Evolutionary conservation across 495 filamentous ascomycete species (phyloP), one percentile per base, ranked within the genome.

Genomic region (Podospora conica): DNA sequence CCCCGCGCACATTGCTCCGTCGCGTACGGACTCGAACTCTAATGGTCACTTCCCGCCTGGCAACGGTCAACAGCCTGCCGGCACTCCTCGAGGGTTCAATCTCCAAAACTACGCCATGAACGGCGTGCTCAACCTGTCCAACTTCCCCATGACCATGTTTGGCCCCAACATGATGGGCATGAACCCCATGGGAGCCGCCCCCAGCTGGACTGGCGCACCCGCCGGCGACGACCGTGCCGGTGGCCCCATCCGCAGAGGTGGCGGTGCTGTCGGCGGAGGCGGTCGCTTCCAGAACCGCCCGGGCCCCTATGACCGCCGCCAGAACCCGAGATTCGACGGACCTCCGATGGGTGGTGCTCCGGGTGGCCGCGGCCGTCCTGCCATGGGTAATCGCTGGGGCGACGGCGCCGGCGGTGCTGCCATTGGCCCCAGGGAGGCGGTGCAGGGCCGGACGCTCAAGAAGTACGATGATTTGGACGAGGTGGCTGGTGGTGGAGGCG

Each of bases 401-500:
- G 81, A 90, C 69, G 84, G 88, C 65, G 78, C 85, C 60, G 86
- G 87, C 3, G 82, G 81, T 63, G 89, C 88, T 56, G 86, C 88
- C 1, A 86, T 93, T 67, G 90, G 90, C 3, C 92, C 93, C 3
- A 80, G 89, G 18, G 92, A 96, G 77, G 91, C 93, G 1, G 91
- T 96, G 2, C 89, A 93, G 68, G 95, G 96, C 4, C 85, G 95
- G 56, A 96, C 90, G 54, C 73, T 98, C 33, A 96, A 95, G 83
- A 96, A 91, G 75, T 98, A 98, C 76, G 96, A 98, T 76, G 95
- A 98, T 77, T 79, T 98, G 2, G 95, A 98, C 80, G 94, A 95
- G 18, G 82, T 84, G 29, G 81, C 82, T 15, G 82, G 82, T 18
- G 82, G 82, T 55, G 85, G 63, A 57, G 55, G 78, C 18, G 83